Base-by-base conservation (phyloP, 2,329 filamentous ascomycete genomes). In the Phyllosticta citriasiana region DNA sequence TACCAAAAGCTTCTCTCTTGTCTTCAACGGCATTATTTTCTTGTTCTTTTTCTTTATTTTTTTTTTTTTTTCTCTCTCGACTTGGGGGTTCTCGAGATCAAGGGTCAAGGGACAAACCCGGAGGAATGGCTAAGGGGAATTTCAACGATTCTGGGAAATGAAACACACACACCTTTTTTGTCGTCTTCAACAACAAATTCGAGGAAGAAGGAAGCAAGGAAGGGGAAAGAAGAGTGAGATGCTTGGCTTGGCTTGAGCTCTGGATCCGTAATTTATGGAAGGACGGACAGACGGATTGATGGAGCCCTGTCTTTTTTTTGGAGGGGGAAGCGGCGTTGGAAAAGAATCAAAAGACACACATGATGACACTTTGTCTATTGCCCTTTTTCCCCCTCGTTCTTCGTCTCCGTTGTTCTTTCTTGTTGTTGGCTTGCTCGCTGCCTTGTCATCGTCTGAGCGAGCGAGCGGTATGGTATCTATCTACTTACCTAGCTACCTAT, bases 1-100 rank as follows among this genome's bases (percentile, higher is more conserved):
- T 80, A 76, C 77, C 78, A 79, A 78, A 77, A 76, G 79, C 40
- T 47, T 47, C 40, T 47, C 80, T 80, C 79, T 69, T 75, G 73
- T 76, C 82, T 84, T 85, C 82, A 85, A 85, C 83, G 81, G 82
- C 82, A 84, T 79, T 72, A 55, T 63, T 60, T 12, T 40, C 10
- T 40, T 16, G 19, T 47, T 47, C 6, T n/a, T 47, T n/a, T 19
- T n/a, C n/a, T n/a, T n/a, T n/a, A n/a, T n/a, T n/a, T n/a, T n/a
- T n/a, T n/a, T n/a, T n/a, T n/a, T n/a, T 19, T n/a, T 47, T 47
- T 22, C 19, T 22, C 19, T 22, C 19, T 16, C 12, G 16, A 40
- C n/a, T 47, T n/a, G 40, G 40, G n/a, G n/a, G 5, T 47, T n/a
- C 4, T 16, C 33, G 33, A 16, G 8, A 7, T 6, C 12, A 10